Evolutionary conservation across 2,329 filamentous ascomycete genomes (phyloP).

Genomic region (Phyllosticta capitalensis): DNA sequence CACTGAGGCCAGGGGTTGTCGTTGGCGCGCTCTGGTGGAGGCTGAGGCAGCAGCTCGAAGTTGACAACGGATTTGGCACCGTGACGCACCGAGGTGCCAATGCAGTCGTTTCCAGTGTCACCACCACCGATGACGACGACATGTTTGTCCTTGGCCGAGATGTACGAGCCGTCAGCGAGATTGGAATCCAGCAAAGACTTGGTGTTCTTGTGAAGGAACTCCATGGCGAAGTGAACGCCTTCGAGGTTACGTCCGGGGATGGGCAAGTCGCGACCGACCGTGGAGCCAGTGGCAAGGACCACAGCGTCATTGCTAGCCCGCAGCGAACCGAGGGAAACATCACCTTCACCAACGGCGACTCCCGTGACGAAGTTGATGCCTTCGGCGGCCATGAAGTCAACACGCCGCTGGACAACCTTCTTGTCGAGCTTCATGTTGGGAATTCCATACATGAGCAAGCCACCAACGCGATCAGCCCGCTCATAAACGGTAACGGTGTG

Average conservation of each 20-base stretch:
- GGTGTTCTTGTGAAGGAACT: conserved; percentile 95
- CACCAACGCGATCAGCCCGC: conserved; percentile 80
- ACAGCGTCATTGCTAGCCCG: conserved; percentile 71
- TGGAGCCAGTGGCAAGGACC: conserved; percentile 84
- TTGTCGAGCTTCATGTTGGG: conserved; percentile 99
- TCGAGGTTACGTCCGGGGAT: conserved; percentile 82
- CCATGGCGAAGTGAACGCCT: conserved; percentile 93
- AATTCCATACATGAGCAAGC: conserved; percentile 95
- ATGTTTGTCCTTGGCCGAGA: conserved; percentile 90
- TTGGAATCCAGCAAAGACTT: conserved; percentile 93
- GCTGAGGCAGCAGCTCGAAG: conserved; percentile 91
- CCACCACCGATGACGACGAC: conserved; percentile 95
- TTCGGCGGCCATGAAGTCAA: conserved; percentile 88
- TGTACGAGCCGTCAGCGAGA: conserved; percentile 73
- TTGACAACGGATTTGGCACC: conserved; percentile 94
- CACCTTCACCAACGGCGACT: conserved; percentile 65
- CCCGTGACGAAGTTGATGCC: conserved; percentile 75
- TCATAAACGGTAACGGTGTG: conserved; percentile 87
- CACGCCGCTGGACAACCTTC: conserved; percentile 88
- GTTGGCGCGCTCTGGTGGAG: conserved; percentile 75
- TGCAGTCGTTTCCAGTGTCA: conserved; percentile 96
- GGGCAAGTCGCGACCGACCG: conserved; percentile 83
- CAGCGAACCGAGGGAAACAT: conserved; percentile 59
- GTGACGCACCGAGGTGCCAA: conserved; percentile 90
- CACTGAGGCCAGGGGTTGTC: conserved; percentile 99